These are phyloP conservation scores for Comarum palustre DNA, from an alignment of 306 rosid species.

Conservation along the genomic window DNA sequence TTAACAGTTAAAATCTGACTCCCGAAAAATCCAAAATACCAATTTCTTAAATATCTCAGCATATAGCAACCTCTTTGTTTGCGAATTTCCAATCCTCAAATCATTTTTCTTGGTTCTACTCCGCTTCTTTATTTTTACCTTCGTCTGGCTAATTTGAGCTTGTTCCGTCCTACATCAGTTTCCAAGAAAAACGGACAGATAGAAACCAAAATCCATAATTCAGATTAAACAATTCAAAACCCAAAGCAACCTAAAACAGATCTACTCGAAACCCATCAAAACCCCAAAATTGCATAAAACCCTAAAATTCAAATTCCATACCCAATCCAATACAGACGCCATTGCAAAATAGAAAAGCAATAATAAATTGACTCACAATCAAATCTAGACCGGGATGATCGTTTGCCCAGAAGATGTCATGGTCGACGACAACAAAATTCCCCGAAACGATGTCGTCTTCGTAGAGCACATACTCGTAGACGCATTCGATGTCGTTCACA, in stretches of 20 bases:
- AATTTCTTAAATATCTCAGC: too few relatives aligned
- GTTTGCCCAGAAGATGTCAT: slow-evolving; percentile 85
- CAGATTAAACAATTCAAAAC: not conserved
- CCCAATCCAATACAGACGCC: not conserved
- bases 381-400: slow-evolving; percentile 98
- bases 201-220: not conserved
- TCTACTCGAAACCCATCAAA: not conserved
- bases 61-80: too few relatives aligned
- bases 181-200: too few relatives aligned
- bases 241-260: not conserved
- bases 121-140: too few relatives aligned
- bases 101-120: too few relatives aligned
- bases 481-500: slow-evolving; percentile 79
- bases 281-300: not conserved
- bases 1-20: too few relatives aligned
- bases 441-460: slow-evolving; percentile 84
- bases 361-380: slow-evolving; percentile 37
- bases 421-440: slow-evolving; percentile 90
- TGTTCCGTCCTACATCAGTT: too few relatives aligned
- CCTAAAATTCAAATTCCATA: not conserved
- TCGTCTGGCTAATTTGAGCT: too few relatives aligned
- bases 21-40: too few relatives aligned
- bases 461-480: slow-evolving; percentile 81
- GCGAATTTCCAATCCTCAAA: too few relatives aligned
- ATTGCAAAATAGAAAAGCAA: not conserved